Base-by-base conservation (phyloP, 2,329 filamentous ascomycete species). In the Alternaria viburni region DNA sequence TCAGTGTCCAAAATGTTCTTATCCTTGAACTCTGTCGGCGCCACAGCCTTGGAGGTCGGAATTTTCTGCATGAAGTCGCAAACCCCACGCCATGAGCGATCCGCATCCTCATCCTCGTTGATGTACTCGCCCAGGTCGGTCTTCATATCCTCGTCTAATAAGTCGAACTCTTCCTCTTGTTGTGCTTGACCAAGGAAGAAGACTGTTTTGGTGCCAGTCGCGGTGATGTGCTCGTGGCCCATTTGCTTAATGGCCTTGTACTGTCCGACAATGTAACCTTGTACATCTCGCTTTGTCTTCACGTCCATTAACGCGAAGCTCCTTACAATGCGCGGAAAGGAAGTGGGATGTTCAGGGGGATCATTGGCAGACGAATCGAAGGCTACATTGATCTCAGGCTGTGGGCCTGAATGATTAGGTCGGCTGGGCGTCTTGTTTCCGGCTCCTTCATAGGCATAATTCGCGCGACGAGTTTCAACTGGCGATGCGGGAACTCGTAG, bases 161-260 rank as follows among this genome's bases (percentile, higher is more conserved):
- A n/a, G 17, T 47, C 47, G 8, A n/a, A 8, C 19, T 46, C 43
- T 26, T 45, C 43, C 17, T 57, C 52, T 26, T 44, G 17, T 2
- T 44, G 5, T 54, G 26, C 6, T 52, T 50, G 23, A 2, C 43
- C 5, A 44, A 67, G 32, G 2, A 51, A 28, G 13, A 57, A 58
- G 13, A 66, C 43, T 3, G 55, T 45, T 28, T 54, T 64, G 4
- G 44, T 62, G 36, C 65, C 57, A 1, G 57, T 64, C 1, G 52
- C 58, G 17, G 64, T 52, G 19, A 49, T 64, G 11, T 44, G 12
- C 19, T 67, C 56, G 21, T 61, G 51, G 23, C 57, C 32, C 7
- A 26, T 13, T 50, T 65, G 61, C 12, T 50, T 13, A 6, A 19
- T 26, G 15, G 55, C 43, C 15, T 26, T 43, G 41, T 52, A 59